phyloP scores from a whole-genome alignment of 345 rosid species.

The Gossypium stocksii region DNA sequence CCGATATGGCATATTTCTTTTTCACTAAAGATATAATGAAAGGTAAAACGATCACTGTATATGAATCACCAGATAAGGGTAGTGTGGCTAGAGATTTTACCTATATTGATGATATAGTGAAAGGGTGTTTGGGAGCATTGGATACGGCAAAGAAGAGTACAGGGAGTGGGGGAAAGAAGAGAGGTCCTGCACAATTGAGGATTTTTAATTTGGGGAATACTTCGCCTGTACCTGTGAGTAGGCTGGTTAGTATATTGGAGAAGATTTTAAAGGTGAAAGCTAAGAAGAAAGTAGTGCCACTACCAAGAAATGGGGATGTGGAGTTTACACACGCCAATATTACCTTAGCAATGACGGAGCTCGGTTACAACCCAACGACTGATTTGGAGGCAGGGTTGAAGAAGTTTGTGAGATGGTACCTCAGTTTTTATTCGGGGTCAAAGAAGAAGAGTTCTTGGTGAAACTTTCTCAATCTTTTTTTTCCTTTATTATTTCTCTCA shows the following conservation, averaged over 20 bases:
- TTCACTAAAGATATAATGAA: conserved; percentile 55
- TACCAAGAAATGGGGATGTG: conserved; percentile 73
- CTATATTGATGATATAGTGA: conserved; percentile 65
- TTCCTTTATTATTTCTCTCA: neutral
- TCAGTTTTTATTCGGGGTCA: conserved; percentile 40
- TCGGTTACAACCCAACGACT: conserved; percentile 51
- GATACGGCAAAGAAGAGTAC: conserved; percentile 70
- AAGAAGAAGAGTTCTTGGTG: conserved; percentile 47
- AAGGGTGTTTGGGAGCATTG: conserved; percentile 54
- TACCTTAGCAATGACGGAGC: conserved; percentile 48
- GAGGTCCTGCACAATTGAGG: conserved; percentile 51
- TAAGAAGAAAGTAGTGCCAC: conserved; percentile 48
- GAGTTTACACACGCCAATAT: conserved; percentile 59
- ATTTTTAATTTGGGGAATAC: conserved; percentile 60
- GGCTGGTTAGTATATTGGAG: conserved; percentile 54
- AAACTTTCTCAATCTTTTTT: neutral
- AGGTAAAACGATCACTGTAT: conserved; percentile 46
- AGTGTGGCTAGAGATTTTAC: conserved; percentile 68
- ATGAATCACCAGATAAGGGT: conserved; percentile 46
- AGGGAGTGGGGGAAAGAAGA: conserved; percentile 69
- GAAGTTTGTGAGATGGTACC: conserved; percentile 74
- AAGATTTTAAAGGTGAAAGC: conserved; percentile 61
- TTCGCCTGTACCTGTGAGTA: conserved; percentile 51
- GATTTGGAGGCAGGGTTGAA: conserved; percentile 63
- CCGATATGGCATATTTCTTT: conserved; percentile 73